These are phyloP conservation scores for Cercospora sp. DNA, from an alignment of 2,329 filamentous ascomycete species.

Conservation along the genomic window DNA sequence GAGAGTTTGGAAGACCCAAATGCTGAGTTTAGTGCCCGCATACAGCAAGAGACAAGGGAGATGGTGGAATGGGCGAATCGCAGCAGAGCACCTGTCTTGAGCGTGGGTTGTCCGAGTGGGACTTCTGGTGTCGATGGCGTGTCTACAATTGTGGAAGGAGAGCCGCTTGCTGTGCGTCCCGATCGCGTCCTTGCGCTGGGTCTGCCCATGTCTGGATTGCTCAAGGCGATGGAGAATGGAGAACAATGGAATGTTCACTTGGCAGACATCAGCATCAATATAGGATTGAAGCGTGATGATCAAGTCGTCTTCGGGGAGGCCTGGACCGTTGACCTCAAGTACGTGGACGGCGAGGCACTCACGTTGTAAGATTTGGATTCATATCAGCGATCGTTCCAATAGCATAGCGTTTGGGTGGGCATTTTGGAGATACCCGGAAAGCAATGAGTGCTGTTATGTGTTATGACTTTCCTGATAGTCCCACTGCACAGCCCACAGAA, in stretches of 20 bases:
- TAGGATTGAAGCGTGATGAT: slow-evolving; percentile 79
- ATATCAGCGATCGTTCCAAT: neutral
- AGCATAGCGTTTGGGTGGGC: slow-evolving; percentile 9
- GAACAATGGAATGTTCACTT: slow-evolving; percentile 72
- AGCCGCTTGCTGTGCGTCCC: slow-evolving; percentile 75
- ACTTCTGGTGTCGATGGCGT: slow-evolving; percentile 76
- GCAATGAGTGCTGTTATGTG: neutral
- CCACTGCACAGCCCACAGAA: neutral
- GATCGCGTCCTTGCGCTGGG: slow-evolving; percentile 83
- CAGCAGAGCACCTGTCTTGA: slow-evolving; percentile 76
- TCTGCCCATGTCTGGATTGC: slow-evolving; percentile 79
- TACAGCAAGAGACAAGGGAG: slow-evolving; percentile 81
- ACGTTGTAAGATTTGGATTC: neutral
- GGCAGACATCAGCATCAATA: slow-evolving; percentile 82
- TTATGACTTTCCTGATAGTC: neutral
- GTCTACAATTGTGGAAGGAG: slow-evolving; percentile 66
- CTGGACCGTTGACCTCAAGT: slow-evolving; percentile 67
- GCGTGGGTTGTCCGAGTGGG: slow-evolving; percentile 88
- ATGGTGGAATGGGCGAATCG: slow-evolving; percentile 94
- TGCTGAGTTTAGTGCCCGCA: slow-evolving; percentile 49
- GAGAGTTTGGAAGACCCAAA: slow-evolving; percentile 69
- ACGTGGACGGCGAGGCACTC: slow-evolving; percentile 22
- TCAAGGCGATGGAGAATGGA: slow-evolving; percentile 70
- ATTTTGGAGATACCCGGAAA: slow-evolving; percentile 4
- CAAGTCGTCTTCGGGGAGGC: slow-evolving; percentile 85